Percentiles rank a stretch among this genome's conserved stretches.
phyloP scores from a whole-genome alignment of 2,329 filamentous ascomycete species.

The Endocalyx cinctus region DNA sequence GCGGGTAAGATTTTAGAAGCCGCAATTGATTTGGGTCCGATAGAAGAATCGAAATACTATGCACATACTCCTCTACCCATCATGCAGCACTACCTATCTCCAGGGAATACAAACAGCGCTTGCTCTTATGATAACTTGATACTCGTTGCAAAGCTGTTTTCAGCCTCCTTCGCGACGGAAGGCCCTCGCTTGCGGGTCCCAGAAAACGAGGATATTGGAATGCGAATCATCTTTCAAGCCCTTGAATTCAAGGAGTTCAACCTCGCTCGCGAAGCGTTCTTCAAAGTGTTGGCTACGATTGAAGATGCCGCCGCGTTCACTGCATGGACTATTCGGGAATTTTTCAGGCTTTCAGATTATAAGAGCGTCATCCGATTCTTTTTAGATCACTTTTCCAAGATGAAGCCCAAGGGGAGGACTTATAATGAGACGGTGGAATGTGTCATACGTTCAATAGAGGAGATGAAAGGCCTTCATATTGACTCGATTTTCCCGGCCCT shows the following conservation, averaged over 20 bases:
- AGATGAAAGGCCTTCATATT: conserved; percentile 21
- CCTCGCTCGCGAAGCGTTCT: conserved; percentile 25
- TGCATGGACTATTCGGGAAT: conserved; percentile 26
- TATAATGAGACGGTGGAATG: conserved; percentile 24
- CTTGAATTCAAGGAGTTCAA: conserved; percentile 17
- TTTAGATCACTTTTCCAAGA: conserved; percentile 25
- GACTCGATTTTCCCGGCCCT: conserved; percentile 26
- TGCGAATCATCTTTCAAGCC: conserved; percentile 23
- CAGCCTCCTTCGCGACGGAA: conserved; percentile 24
- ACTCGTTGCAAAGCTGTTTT: conserved; percentile 26
- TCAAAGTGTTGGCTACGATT: conserved; percentile 23
- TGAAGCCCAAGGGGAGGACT: conserved; percentile 9
- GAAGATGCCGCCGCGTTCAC: conserved; percentile 20
- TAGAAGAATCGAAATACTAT: conserved; percentile 31
- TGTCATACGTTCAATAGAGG: conserved; percentile 29
- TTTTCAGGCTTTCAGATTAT: conserved; percentile 25
- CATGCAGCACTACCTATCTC: conserved; percentile 24
- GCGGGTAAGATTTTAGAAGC: conserved; percentile 26
- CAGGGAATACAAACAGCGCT: conserved; percentile 5
- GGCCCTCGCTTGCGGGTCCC: conserved; percentile 7
- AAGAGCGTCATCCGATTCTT: conserved; percentile 31
- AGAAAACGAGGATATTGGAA: conserved; percentile 19
- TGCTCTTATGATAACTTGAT: conserved; percentile 10
- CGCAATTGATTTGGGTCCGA: conserved; percentile 19
- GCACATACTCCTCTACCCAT: conserved; percentile 30